Percentiles rank a stretch among this genome's conserved stretches.
Conservation (phyloP, 371 early-diverging fungal genomes). For the Mortierella sp. region DNA sequence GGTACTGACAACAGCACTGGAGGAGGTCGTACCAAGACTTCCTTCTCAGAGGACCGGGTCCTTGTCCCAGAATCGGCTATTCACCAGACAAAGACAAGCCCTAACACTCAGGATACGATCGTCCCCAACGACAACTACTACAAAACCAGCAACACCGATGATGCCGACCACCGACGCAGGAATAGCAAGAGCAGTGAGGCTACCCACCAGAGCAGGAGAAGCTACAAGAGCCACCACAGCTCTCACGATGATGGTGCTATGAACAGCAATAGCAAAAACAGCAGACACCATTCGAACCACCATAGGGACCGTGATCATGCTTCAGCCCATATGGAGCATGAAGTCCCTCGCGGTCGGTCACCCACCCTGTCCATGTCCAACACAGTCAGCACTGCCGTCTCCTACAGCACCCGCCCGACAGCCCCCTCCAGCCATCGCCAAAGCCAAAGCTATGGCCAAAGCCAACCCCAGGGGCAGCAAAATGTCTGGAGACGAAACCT, state of each 20-base stretch:
- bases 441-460: constrained; percentile 2
- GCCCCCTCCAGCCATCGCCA: constrained; percentile 35
- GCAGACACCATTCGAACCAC: background rate
- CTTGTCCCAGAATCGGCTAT: background rate
- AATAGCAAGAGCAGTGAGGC: constrained; percentile 37
- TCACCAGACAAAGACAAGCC: background rate
- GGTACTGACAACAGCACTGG: constrained; percentile 9
- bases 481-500: constrained; percentile 46
- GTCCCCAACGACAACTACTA: background rate
- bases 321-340: constrained; percentile 41
- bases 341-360: constrained; percentile 47
- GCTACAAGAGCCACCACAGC: constrained; percentile 12
- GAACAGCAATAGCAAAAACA: background rate
- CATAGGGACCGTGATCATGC: constrained; percentile 6
- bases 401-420: constrained; percentile 31
- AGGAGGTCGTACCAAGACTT: background rate
- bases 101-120: constrained; percentile 10
- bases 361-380: constrained; percentile 47
- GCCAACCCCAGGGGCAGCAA: too few relatives aligned
- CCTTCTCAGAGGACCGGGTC: constrained; percentile 8
- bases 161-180: constrained; percentile 15
- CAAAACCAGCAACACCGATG: background rate
- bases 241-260: background rate
- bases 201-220: constrained; percentile 15
- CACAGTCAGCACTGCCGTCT: constrained; percentile 33